Conservation (phyloP, 2,329 filamentous ascomycete genomes). For the Phyllosticta citrichinensis region DNA sequence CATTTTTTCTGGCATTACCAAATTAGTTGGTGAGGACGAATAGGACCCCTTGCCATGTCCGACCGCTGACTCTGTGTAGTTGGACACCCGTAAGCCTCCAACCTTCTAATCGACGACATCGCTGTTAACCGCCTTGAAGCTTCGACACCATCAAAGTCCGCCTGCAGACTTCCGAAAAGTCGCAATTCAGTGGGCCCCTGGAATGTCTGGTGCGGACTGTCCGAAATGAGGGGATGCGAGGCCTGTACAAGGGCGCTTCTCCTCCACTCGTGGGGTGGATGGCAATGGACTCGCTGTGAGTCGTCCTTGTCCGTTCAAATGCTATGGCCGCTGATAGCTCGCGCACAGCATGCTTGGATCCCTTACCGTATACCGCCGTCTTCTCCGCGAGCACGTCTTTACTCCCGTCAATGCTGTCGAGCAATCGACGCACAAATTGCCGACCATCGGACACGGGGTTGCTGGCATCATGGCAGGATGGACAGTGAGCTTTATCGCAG, state of each 20-base stretch:
- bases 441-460: conserved; percentile 71
- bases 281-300: conserved; percentile 77
- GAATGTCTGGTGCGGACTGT: conserved; percentile 80
- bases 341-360: conserved; percentile 67
- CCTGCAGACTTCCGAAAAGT: conserved; percentile 69
- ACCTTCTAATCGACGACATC: background rate
- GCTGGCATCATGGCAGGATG: conserved; percentile 79
- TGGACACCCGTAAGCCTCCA: conserved; percentile 46
- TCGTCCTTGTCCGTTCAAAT: background rate
- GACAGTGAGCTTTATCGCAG: conserved; percentile 87
- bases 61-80: conserved; percentile 28
- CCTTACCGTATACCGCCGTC: conserved; percentile 75
- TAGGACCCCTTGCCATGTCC: background rate
- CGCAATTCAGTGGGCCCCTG: conserved; percentile 75
- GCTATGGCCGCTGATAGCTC: conserved; percentile 1
- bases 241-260: conserved; percentile 88
- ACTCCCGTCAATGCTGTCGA: conserved; percentile 33
- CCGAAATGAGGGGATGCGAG: conserved; percentile 71
- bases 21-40: conserved; percentile 61
- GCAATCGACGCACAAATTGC: conserved; percentile 45
- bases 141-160: conserved; percentile 98
- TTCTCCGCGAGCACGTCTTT: conserved; percentile 75
- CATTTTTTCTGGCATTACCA: conserved; percentile 89
- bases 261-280: conserved; percentile 95
- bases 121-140: conserved; percentile 26